These are phyloP conservation scores for Metschnikowia borealis DNA, from an alignment of 805 yeast species.

Conservation along the genomic window DNA sequence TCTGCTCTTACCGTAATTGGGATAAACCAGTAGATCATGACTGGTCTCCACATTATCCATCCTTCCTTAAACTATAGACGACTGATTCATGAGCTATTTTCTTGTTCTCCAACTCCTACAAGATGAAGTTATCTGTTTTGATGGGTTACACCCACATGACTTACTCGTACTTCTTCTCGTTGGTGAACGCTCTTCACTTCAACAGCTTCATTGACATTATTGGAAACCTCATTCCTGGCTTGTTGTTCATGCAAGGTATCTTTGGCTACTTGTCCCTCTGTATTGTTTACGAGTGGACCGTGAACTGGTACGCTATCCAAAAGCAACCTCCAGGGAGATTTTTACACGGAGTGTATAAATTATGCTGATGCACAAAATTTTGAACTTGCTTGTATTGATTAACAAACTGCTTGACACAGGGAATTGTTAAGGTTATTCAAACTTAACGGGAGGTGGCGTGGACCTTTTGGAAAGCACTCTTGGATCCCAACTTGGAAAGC, in stretches of 20 bases:
- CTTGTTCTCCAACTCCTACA: slow-evolving; percentile 89
- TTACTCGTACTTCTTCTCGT: slow-evolving; percentile 79
- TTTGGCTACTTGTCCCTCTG: slow-evolving; percentile 87
- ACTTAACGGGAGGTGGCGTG: slow-evolving; percentile 92
- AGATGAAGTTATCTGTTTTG: slow-evolving; percentile 92
- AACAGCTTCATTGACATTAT: slow-evolving; percentile 71
- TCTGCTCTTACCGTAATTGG: too few relatives aligned
- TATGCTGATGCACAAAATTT: background rate
- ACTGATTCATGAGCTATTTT: slow-evolving; percentile 28
- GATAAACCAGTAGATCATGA: too few relatives aligned
- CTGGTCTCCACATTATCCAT: too few relatives aligned
- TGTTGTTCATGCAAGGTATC: slow-evolving; percentile 92
- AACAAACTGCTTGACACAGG: slow-evolving; percentile 9
- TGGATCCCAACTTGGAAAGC: slow-evolving; percentile 86
- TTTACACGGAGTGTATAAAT: slow-evolving; percentile 15
- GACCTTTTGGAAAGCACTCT: slow-evolving; percentile 98
- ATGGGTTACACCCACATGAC: slow-evolving; percentile 96
- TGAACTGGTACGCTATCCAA: slow-evolving; percentile 79
- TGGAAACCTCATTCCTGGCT: slow-evolving; percentile 93
- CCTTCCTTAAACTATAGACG: too few relatives aligned
- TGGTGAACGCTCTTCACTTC: slow-evolving; percentile 71
- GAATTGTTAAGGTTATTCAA: slow-evolving; percentile 6
- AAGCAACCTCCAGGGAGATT: slow-evolving; percentile 67
- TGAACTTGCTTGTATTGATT: slow-evolving; percentile 13
- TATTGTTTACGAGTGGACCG: slow-evolving; percentile 90